Percentiles rank a stretch among this genome's conserved stretches.
These are phyloP conservation scores for Saturnispora kantuleensis DNA, from an alignment of 805 yeast species.

Conservation along the genomic window DNA sequence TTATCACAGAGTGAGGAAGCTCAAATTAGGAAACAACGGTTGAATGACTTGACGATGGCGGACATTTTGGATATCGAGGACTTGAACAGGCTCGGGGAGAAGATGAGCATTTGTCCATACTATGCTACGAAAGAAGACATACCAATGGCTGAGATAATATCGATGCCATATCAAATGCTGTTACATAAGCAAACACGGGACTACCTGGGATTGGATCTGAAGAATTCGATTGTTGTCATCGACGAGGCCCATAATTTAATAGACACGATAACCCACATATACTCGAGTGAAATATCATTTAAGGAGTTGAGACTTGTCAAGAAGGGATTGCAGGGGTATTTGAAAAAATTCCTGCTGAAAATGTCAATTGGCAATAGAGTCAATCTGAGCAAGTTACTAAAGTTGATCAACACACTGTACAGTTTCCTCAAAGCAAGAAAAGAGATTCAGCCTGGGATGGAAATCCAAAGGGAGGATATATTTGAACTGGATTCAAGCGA, in stretches of 20 bases:
- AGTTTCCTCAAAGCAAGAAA: slow-evolving; percentile 30
- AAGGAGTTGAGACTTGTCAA: slow-evolving; percentile 38
- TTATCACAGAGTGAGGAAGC: slow-evolving; percentile 30
- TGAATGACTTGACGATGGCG: slow-evolving; percentile 47
- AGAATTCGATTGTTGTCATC: slow-evolving; percentile 60
- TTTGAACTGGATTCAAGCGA: slow-evolving; percentile 58
- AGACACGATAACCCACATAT: slow-evolving; percentile 62
- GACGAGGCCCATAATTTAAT: slow-evolving; percentile 90
- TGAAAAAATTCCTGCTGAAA: slow-evolving; percentile 48
- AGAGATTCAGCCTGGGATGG: slow-evolving; percentile 39
- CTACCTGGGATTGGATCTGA: slow-evolving; percentile 47
- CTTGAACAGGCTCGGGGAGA: slow-evolving; percentile 47
- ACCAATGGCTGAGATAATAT: slow-evolving; percentile 58
- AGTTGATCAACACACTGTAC: slow-evolving; percentile 42
- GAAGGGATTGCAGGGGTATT: slow-evolving; percentile 43
- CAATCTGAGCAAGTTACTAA: slow-evolving; percentile 52
- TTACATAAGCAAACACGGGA: slow-evolving; percentile 52
- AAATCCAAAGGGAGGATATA: slow-evolving; percentile 41
- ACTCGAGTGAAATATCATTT: slow-evolving; percentile 49
- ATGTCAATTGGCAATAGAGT: slow-evolving; percentile 66
- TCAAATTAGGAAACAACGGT: slow-evolving; percentile 28
- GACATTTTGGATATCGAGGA: slow-evolving; percentile 74
- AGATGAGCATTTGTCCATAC: slow-evolving; percentile 65
- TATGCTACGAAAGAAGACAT: slow-evolving; percentile 57
- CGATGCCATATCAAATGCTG: slow-evolving; percentile 78